Conservation (phyloP, 2,329 filamentous ascomycete species). For the Ceratocystis diversiconidia region DNA sequence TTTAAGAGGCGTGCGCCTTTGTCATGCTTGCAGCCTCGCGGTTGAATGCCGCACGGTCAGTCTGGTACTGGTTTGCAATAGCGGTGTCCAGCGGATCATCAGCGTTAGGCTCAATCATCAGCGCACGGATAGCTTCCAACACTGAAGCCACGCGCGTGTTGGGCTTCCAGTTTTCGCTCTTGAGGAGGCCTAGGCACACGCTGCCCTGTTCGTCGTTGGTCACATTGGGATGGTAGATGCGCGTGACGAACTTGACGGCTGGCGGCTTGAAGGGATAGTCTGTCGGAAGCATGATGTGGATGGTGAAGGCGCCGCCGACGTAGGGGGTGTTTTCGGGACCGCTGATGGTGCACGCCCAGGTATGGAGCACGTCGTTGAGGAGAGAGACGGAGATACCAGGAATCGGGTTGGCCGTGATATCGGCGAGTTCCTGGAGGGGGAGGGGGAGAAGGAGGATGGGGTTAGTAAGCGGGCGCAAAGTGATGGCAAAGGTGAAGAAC, state of each 20-base stretch:
- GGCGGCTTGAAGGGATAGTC: constrained; percentile 99
- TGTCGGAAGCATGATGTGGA: constrained; percentile 96
- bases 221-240: constrained; percentile 99
- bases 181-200: constrained; percentile 95
- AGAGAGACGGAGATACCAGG: constrained; percentile 34
- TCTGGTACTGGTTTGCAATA: constrained; percentile 73
- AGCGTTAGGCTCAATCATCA: constrained; percentile 68
- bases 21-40: constrained; percentile 26
- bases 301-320: constrained; percentile 56
- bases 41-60: constrained; percentile 53
- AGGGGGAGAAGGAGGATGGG: not conserved
- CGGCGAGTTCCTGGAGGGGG: constrained; percentile 35
- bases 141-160: constrained; percentile 62
- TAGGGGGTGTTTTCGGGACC: constrained; percentile 35
- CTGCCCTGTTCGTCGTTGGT: constrained; percentile 92
- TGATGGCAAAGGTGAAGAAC: not conserved
- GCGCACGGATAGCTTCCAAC: constrained; percentile 58
- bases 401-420: constrained; percentile 36
- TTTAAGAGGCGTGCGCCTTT: constrained; percentile 15
- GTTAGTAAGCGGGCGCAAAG: constrained; percentile 20
- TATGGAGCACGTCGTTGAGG: constrained; percentile 35
- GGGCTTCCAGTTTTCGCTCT: constrained; percentile 84
- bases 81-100: constrained; percentile 78
- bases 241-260: constrained; percentile 99
- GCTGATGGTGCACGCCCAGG: constrained; percentile 36